A percentile compares a stretch with the other conserved stretches of the same genome.
Conservation (phyloP, 306 rosid genomes). For the Purshia tridentata region DNA sequence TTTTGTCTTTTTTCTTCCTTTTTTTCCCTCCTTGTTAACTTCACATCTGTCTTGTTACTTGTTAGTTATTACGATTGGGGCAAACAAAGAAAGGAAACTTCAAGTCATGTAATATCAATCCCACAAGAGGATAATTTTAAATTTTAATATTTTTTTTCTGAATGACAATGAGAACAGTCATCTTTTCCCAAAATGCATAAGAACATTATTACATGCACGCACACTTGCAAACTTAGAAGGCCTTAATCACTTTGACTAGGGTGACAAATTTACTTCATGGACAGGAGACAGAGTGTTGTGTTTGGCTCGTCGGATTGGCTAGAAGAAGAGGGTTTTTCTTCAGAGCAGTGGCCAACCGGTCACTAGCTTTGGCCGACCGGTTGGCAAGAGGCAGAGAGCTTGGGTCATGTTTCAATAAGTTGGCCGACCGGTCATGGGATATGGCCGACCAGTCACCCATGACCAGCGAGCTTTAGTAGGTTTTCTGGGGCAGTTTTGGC, state of each 20-base stretch:
- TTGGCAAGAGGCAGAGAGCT: too few relatives aligned
- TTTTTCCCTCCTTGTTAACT: not conserved
- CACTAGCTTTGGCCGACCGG: too few relatives aligned
- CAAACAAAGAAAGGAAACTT: not conserved
- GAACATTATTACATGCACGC: not conserved
- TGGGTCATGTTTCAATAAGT: too few relatives aligned
- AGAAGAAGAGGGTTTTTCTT: too few relatives aligned
- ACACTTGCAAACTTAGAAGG: not conserved
- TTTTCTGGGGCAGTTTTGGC: too few relatives aligned
- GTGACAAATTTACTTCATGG: not conserved
- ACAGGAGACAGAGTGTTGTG: too few relatives aligned
- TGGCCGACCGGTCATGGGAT: too few relatives aligned
- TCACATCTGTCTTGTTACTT: not conserved
- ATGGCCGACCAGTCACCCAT: too few relatives aligned
- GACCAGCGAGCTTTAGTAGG: too few relatives aligned
- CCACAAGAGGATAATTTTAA: conserved; percentile 1
- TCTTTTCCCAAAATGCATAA: not conserved
- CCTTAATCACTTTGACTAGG: not conserved
- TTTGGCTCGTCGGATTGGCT: too few relatives aligned
- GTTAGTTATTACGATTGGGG: not conserved
- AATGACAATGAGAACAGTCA: not conserved
- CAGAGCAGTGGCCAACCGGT: too few relatives aligned
- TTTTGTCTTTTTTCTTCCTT: not conserved
- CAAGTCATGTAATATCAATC: not conserved
- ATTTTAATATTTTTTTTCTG: not conserved